Conservation (phyloP, 192 early-diverging fungal species). For the Umbelopsis ramanniana region DNA sequence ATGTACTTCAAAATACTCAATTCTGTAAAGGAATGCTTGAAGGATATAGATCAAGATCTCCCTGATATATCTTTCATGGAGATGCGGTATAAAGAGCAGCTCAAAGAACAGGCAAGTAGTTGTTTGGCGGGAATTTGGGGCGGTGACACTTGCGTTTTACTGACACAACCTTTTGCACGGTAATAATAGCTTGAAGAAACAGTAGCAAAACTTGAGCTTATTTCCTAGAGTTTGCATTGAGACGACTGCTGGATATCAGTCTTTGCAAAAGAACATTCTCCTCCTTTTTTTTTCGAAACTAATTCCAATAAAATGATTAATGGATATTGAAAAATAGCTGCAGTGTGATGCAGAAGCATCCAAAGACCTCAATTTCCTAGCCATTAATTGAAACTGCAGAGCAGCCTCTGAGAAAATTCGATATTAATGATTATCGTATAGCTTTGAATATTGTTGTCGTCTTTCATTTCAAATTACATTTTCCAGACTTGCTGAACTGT, state of each 20-base stretch:
- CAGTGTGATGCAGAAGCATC: no score
- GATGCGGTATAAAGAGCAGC: slow-evolving; percentile 30
- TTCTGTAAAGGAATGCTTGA: slow-evolving; percentile 39
- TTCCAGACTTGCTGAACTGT: no score
- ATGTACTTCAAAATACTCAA: slow-evolving; percentile 39
- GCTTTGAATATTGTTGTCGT: no score
- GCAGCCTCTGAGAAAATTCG: no score
- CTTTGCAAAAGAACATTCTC: neutral
- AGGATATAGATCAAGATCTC: slow-evolving; percentile 22
- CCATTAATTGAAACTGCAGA: no score
- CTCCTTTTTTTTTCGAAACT: neutral
- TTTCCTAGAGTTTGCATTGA: neutral
- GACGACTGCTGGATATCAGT: slow-evolving; percentile 4
- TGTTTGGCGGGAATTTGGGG: no score
- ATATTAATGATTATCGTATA: no score
- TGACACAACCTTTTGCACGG: neutral
- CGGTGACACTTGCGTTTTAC: neutral
- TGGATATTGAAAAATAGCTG: no score
- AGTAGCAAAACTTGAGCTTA: neutral
- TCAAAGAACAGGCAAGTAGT: slow-evolving; percentile 28
- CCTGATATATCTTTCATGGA: slow-evolving; percentile 30
- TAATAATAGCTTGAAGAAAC: neutral
- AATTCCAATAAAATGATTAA: no score
- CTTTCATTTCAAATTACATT: no score
- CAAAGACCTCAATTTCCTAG: no score